These are phyloP conservation scores for Paraconiothyrium brasiliense DNA, from an alignment of 2,329 filamentous ascomycete genomes.

Conservation along the genomic window DNA sequence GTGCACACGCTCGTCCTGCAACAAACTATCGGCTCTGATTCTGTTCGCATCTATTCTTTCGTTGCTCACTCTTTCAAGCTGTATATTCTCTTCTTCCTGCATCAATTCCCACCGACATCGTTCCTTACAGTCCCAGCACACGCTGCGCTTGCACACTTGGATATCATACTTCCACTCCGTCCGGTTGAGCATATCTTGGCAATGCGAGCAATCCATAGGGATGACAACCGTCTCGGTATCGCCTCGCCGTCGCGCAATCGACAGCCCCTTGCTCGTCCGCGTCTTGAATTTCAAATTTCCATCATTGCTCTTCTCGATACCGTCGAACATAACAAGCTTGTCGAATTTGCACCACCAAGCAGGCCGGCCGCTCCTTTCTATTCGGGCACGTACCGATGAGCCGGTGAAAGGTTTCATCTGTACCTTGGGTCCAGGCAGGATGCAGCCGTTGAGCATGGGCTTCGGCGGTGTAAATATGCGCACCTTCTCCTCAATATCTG, in stretches of 20 bases:
- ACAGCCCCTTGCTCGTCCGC: conserved; percentile 42
- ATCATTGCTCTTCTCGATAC: conserved; percentile 25
- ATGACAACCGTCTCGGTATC: conserved; percentile 43
- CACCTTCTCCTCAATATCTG: conserved; percentile 28
- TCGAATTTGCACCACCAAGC: conserved; percentile 50
- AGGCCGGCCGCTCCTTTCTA: conserved; percentile 31
- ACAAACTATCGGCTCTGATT: conserved; percentile 42
- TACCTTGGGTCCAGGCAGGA: conserved; percentile 38
- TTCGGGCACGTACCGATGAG: conserved; percentile 38
- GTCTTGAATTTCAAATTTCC: conserved; percentile 31
- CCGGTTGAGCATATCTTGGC: conserved; percentile 45
- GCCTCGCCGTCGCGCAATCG: conserved; percentile 39
- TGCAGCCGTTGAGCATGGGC: conserved; percentile 38
- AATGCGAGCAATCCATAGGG: conserved; percentile 43
- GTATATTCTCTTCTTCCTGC: conserved; percentile 20
- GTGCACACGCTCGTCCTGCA: conserved; percentile 32
- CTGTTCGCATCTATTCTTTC: conserved; percentile 32
- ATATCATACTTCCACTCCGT: conserved; percentile 48
- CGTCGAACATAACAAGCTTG: conserved; percentile 46
- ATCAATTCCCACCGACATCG: conserved; percentile 44
- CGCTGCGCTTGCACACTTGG: conserved; percentile 41
- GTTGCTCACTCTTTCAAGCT: conserved; percentile 7
- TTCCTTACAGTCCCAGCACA: conserved; percentile 47
- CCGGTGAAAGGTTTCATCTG: conserved; percentile 36
- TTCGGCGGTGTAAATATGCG: conserved; percentile 39